These are phyloP conservation scores for Inonotus obliquus DNA, from an alignment of 1,284 basidiomycete genomes.

Conservation along the genomic window DNA sequence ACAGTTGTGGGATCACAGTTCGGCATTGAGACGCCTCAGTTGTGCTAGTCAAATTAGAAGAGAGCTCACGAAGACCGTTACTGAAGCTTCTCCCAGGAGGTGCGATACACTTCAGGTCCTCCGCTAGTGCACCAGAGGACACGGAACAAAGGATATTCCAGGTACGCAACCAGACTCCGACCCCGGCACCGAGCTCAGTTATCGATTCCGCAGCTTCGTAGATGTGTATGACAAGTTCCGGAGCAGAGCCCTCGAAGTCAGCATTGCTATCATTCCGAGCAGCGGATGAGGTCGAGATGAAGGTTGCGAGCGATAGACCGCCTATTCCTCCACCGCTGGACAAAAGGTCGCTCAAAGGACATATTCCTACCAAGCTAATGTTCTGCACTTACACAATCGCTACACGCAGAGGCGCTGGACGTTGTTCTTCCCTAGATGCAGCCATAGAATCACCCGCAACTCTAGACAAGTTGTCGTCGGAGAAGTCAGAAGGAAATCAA, in stretches of 20 bases:
- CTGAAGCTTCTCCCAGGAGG: conserved; percentile 11
- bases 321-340: conserved; percentile 50
- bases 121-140: not conserved
- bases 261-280: conserved; percentile 12
- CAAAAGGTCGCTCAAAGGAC: too few relatives aligned
- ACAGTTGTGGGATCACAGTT: not conserved
- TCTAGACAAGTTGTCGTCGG: too few relatives aligned
- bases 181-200: conserved; percentile 46
- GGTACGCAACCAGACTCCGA: conserved; percentile 41
- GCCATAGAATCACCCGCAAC: too few relatives aligned
- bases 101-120: conserved; percentile 6
- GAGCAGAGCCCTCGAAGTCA: not conserved
- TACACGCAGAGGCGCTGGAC: conserved; percentile 6
- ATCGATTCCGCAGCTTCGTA: conserved; percentile 44
- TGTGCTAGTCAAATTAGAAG: not conserved
- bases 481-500: too few relatives aligned
- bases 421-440: too few relatives aligned
- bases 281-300: conserved; percentile 25
- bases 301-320: conserved; percentile 41
- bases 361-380: not conserved
- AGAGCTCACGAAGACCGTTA: not conserved
- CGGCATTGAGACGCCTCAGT: not conserved
- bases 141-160: conserved; percentile 35
- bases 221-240: conserved; percentile 39
- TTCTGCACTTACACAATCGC: conserved; percentile 4